Conservation (phyloP, 2,329 filamentous ascomycete genomes). For the Botrytis fabae region DNA sequence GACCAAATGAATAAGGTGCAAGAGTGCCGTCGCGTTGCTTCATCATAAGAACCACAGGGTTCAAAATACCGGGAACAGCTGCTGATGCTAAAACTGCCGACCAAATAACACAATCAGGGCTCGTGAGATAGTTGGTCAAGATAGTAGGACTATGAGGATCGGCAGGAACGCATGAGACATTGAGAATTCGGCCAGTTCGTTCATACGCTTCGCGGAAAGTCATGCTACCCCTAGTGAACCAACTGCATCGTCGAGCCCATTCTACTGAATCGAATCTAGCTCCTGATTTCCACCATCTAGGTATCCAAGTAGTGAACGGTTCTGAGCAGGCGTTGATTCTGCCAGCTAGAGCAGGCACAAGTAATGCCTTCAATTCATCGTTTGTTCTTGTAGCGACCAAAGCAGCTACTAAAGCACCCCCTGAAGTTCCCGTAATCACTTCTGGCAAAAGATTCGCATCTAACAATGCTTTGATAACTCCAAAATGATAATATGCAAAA, state of each 20-base stretch:
- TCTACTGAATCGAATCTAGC: slow-evolving; percentile 92
- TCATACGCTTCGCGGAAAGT: slow-evolving; percentile 96
- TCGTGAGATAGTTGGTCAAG: slow-evolving; percentile 91
- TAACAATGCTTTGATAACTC: slow-evolving; percentile 83
- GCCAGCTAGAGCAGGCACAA: slow-evolving; percentile 47
- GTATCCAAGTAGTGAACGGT: slow-evolving; percentile 70
- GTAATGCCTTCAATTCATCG: slow-evolving; percentile 79
- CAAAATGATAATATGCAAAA: slow-evolving; percentile 96
- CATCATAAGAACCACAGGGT: slow-evolving; percentile 95
- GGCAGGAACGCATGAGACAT: slow-evolving; percentile 92
- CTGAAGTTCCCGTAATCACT: slow-evolving; percentile 95
- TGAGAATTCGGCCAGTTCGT: slow-evolving; percentile 88
- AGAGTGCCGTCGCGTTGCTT: slow-evolving; percentile 73
- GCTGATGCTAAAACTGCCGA: slow-evolving; percentile 93
- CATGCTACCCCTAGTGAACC: slow-evolving; percentile 89
- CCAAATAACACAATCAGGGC: slow-evolving; percentile 97
- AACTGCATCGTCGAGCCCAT: slow-evolving; percentile 81
- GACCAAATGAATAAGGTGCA: slow-evolving; percentile 90
- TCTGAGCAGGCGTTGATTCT: slow-evolving; percentile 53
- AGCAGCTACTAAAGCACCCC: slow-evolving; percentile 85
- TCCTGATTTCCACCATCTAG: slow-evolving; percentile 87
- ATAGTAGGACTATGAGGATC: slow-evolving; percentile 90
- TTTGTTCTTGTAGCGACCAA: slow-evolving; percentile 88
- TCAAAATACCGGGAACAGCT: slow-evolving; percentile 92
- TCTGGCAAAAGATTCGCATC: slow-evolving; percentile 84